Evolutionary conservation across 83 land plant species (phyloP).

Genomic region (Picea abies): DNA sequence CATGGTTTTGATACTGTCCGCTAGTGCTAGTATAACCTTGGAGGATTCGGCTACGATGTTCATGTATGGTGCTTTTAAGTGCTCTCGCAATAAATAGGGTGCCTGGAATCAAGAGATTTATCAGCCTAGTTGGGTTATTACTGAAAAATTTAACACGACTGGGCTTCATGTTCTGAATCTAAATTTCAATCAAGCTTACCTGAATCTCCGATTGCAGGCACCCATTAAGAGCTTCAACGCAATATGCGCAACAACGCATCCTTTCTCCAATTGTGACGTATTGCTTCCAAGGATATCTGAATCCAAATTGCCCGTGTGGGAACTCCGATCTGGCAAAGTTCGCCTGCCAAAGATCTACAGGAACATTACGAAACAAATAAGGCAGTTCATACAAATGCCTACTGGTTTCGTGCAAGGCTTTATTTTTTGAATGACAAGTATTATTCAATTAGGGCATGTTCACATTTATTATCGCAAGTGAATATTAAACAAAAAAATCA

Average conservation of each 20-base stretch:
- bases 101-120: slow-evolving; percentile 18
- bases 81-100: slow-evolving; percentile 17
- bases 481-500: too few species aligned
- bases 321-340: slow-evolving; percentile 67
- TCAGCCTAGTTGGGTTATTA: too few species aligned
- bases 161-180: too few species aligned
- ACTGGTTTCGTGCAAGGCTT: too few species aligned
- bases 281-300: slow-evolving; percentile 33
- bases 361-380: too few species aligned
- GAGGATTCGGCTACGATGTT: slow-evolving; percentile 33
- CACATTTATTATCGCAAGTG: too few species aligned
- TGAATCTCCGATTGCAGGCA: slow-evolving; percentile 23
- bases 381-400: too few species aligned
- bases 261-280: slow-evolving; percentile 22
- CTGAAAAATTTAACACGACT: neutral
- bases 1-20: slow-evolving; percentile 30
- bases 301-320: slow-evolving; percentile 52
- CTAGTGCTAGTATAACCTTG: slow-evolving; percentile 33
- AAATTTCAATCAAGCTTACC: slow-evolving; percentile 9
- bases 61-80: slow-evolving; percentile 25
- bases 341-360: slow-evolving; percentile 20
- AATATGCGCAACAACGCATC: slow-evolving; percentile 26
- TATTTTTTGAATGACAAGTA: too few species aligned
- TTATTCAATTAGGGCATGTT: too few species aligned
- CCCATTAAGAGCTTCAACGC: slow-evolving; percentile 22